Conservation (phyloP, 768 basidiomycete species). For the Lactarius sp. region DNA sequence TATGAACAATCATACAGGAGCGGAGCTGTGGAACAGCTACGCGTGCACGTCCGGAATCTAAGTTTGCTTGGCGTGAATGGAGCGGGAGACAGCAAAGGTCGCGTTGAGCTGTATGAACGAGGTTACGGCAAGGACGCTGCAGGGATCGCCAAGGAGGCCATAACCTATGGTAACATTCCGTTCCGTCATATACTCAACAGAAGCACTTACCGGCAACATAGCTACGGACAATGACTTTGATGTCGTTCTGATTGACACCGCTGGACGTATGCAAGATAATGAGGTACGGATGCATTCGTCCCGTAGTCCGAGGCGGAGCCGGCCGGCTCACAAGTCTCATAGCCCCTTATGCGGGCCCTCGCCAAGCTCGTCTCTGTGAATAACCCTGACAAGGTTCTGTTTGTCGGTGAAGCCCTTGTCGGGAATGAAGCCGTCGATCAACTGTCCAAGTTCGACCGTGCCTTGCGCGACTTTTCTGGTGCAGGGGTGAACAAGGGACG, state of each 20-base stretch:
- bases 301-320: slow-evolving; percentile 12
- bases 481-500: slow-evolving; percentile 62
- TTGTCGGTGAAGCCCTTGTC: slow-evolving; percentile 96
- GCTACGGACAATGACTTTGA: slow-evolving; percentile 90
- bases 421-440: slow-evolving; percentile 99
- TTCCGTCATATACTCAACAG: not conserved
- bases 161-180: slow-evolving; percentile 64
- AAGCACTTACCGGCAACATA: slow-evolving; percentile 31
- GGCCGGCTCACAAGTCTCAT: slow-evolving; percentile 5
- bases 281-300: slow-evolving; percentile 51
- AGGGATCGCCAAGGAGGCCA: slow-evolving; percentile 93
- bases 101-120: slow-evolving; percentile 90
- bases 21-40: slow-evolving; percentile 95
- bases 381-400: slow-evolving; percentile 94
- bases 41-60: slow-evolving; percentile 94
- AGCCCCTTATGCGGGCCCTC: slow-evolving; percentile 97
- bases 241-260: slow-evolving; percentile 96
- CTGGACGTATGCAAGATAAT: slow-evolving; percentile 99
- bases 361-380: slow-evolving; percentile 96
- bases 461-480: slow-evolving; percentile 86
- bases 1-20: slow-evolving; percentile 45
- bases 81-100: slow-evolving; percentile 58
- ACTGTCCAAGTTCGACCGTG: slow-evolving; percentile 91
- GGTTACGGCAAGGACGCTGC: slow-evolving; percentile 99
- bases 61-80: slow-evolving; percentile 75